These are phyloP conservation scores for Atkinsonella hypoxylon DNA, from an alignment of 2,329 filamentous ascomycete species.

Conservation along the genomic window DNA sequence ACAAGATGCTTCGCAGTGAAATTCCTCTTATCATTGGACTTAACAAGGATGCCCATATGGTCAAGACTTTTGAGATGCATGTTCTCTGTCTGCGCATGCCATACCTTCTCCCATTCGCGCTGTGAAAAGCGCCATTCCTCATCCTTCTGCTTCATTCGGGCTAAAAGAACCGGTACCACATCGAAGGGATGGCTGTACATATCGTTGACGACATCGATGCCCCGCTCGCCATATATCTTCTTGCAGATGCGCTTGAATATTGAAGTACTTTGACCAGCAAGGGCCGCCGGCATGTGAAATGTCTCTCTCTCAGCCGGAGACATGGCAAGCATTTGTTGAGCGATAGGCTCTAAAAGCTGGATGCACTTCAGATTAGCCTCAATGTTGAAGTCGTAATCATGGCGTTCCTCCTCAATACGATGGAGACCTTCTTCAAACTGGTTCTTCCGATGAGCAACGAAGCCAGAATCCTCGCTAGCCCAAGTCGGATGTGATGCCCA, in stretches of 20 bases:
- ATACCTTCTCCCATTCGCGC: slow-evolving; percentile 98
- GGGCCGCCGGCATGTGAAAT: slow-evolving; percentile 70
- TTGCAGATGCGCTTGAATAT: slow-evolving; percentile 96
- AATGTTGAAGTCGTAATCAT: slow-evolving; percentile 98
- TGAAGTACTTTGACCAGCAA: slow-evolving; percentile 87
- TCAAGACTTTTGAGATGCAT: slow-evolving; percentile 95
- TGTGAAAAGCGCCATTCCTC: slow-evolving; percentile 96
- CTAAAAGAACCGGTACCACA: slow-evolving; percentile 79
- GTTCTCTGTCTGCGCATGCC: slow-evolving; percentile 88
- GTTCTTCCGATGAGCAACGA: slow-evolving; percentile 96
- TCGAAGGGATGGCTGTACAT: slow-evolving; percentile 75
- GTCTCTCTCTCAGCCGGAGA: slow-evolving; percentile 55
- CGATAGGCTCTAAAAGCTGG: slow-evolving; percentile 87
- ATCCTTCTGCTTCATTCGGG: slow-evolving; percentile 85
- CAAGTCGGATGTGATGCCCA: slow-evolving; percentile 98
- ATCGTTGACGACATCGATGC: slow-evolving; percentile 73
- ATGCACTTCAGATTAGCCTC: slow-evolving; percentile 92
- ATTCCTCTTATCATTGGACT: slow-evolving; percentile 79
- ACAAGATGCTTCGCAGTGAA: slow-evolving; percentile 84
- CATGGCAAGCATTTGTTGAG: slow-evolving; percentile 79
- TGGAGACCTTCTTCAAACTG: slow-evolving; percentile 88
- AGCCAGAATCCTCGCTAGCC: slow-evolving; percentile 96
- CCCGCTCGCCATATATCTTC: slow-evolving; percentile 90
- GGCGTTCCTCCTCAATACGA: slow-evolving; percentile 92
- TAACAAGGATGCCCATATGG: slow-evolving; percentile 87